Conservation (phyloP, 2,329 filamentous ascomycete genomes). For the Cyphellophora europaea region DNA sequence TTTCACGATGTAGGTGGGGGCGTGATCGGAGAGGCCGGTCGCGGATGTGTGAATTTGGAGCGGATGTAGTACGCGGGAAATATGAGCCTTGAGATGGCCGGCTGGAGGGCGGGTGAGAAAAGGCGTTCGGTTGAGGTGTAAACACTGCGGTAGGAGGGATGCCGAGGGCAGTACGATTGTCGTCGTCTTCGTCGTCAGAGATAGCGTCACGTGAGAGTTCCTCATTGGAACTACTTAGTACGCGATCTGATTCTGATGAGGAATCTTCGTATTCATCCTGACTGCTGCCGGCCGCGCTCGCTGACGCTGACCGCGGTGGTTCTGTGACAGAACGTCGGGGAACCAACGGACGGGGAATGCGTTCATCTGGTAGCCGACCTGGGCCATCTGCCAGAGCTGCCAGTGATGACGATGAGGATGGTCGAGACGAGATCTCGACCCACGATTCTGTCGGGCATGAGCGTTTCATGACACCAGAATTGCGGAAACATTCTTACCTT, state of each 20-base stretch:
- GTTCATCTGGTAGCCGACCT: slow-evolving; percentile 57
- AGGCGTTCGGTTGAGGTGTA: slow-evolving; percentile 83
- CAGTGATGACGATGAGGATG: slow-evolving; percentile 85
- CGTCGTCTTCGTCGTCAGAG: slow-evolving; percentile 53
- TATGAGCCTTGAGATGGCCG: slow-evolving; percentile 40
- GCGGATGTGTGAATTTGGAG: slow-evolving; percentile 5
- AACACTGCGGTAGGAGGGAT: slow-evolving; percentile 51
- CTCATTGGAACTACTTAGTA: slow-evolving; percentile 56
- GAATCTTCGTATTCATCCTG: slow-evolving; percentile 94
- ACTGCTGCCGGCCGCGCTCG: slow-evolving; percentile 54
- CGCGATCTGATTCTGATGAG: slow-evolving; percentile 75
- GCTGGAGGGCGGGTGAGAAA: slow-evolving; percentile 67
- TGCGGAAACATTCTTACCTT: too few species aligned
- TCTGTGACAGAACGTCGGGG: slow-evolving; percentile 24
- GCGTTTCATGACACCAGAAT: too few species aligned
- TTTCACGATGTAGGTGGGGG: slow-evolving; percentile 1
- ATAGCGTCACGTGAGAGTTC: slow-evolving; percentile 29
- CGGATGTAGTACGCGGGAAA: slow-evolving; percentile 23
- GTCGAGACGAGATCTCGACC: slow-evolving; percentile 88
- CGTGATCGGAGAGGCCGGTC: slow-evolving; percentile 4
- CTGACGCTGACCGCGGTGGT: slow-evolving; percentile 35
- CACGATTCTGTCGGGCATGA: slow-evolving; percentile 90
- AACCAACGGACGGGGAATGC: slow-evolving; percentile 49
- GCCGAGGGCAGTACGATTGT: slow-evolving; percentile 75
- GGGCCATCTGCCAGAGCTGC: slow-evolving; percentile 67